Percentiles rank a stretch among this genome's conserved stretches.
Conservation (phyloP, 495 filamentous ascomycete genomes). For the Hypoxylon cercidicola region DNA sequence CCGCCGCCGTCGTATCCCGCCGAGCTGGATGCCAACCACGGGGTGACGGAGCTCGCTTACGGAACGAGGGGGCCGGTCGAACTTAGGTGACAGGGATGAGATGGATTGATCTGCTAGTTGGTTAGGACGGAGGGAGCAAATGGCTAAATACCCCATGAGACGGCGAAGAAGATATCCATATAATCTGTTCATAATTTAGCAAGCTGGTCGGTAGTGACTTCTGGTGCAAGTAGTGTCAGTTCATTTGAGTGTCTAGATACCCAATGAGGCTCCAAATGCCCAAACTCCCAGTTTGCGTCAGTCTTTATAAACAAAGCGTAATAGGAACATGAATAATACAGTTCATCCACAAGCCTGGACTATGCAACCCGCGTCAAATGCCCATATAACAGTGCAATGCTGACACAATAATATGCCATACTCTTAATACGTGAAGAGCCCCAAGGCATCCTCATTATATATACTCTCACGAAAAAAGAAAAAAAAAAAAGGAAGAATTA, state of each 20-base stretch:
- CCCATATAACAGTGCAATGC: constrained; percentile 15
- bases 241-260: too few relatives aligned
- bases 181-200: too few relatives aligned
- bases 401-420: not conserved
- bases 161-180: too few relatives aligned
- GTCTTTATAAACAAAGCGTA: not conserved
- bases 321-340: constrained; percentile 4
- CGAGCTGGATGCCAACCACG: not conserved
- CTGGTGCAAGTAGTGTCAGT: too few relatives aligned
- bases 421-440: not conserved
- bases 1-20: not conserved
- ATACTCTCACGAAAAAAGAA: constrained; percentile 5
- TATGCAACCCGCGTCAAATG: constrained; percentile 17
- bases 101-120: not conserved
- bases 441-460: not conserved
- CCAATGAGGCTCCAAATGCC: not conserved
- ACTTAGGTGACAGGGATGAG: constrained; percentile 3
- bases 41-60: not conserved
- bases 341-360: constrained; percentile 1
- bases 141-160: too few relatives aligned
- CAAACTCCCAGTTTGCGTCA: not conserved
- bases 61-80: constrained; percentile 1
- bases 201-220: too few relatives aligned
- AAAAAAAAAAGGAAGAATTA: too few relatives aligned
- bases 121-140: too few relatives aligned